Conservation (phyloP, 2,329 filamentous ascomycete species). For the Sporothrix inflata region DNA sequence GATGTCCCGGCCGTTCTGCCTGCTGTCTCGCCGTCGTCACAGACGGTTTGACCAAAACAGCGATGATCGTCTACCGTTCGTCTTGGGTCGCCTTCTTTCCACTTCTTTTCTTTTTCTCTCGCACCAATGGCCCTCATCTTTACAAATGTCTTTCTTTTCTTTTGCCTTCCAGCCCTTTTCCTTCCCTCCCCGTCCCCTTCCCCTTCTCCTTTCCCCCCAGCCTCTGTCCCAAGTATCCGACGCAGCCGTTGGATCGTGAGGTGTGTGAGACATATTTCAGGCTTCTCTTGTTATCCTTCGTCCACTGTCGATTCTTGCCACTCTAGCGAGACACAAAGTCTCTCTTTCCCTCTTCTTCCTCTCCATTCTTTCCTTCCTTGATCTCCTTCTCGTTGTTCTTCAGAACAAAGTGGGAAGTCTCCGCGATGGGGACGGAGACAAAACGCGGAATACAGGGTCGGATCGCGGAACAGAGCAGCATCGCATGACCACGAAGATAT, state of each 20-base stretch:
- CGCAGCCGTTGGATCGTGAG: slow-evolving; percentile 1
- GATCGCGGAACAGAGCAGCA: background rate
- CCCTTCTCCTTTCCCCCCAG: background rate
- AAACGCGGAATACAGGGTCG: background rate
- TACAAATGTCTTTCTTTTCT: background rate
- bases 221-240: background rate
- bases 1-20: slow-evolving; percentile 3
- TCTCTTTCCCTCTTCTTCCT: background rate
- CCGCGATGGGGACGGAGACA: background rate
- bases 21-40: slow-evolving; percentile 5
- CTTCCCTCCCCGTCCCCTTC: background rate
- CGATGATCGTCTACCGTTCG: background rate
- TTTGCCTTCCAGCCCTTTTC: background rate
- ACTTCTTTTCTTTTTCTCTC: background rate
- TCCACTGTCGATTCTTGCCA: background rate
- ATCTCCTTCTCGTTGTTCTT: background rate
- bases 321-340: background rate
- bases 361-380: background rate
- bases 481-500: background rate
- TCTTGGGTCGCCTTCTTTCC: background rate
- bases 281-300: background rate
- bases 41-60: background rate
- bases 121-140: background rate
- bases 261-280: slow-evolving; percentile 2
- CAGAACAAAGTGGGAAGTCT: slow-evolving; percentile 1